These are phyloP conservation scores for Suhomyces prunicola DNA, from an alignment of 805 yeast species.

Conservation along the genomic window DNA sequence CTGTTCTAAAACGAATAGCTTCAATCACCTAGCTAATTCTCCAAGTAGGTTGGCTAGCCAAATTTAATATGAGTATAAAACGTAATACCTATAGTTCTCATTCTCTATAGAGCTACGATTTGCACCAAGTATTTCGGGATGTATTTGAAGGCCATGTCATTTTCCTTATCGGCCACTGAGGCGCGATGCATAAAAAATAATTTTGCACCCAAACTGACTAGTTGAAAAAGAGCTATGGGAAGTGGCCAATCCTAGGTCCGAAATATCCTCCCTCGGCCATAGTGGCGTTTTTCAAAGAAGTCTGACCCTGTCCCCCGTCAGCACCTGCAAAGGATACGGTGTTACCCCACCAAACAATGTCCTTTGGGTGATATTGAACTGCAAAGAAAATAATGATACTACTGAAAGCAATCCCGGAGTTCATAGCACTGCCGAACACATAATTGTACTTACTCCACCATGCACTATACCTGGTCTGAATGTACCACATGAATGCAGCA, in stretches of 20 bases:
- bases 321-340: conserved; percentile 28
- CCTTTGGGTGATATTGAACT: conserved; percentile 29
- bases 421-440: conserved; percentile 26
- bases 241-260: conserved; percentile 30
- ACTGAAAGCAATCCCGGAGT: conserved; percentile 33
- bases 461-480: conserved; percentile 21
- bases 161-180: too few species aligned
- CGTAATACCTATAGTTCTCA: too few species aligned
- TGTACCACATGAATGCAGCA: conserved; percentile 23
- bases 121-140: neutral
- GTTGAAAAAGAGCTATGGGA: conserved; percentile 12
- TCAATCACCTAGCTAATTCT: too few species aligned
- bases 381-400: conserved; percentile 35
- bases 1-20: too few species aligned
- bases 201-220: conserved; percentile 4
- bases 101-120: too few species aligned
- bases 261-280: conserved; percentile 32
- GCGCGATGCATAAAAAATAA: too few species aligned
- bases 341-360: conserved; percentile 31
- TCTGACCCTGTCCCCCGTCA: conserved; percentile 31
- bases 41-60: too few species aligned
- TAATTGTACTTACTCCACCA: conserved; percentile 39
- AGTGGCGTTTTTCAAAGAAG: conserved; percentile 14
- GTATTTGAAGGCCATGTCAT: too few species aligned
- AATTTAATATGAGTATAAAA: too few species aligned